A percentile compares a stretch with the other conserved stretches of the same genome.
Evolutionary conservation across 345 rosid genomes (phyloP).

Genomic region (Boechera retrofracta): DNA sequence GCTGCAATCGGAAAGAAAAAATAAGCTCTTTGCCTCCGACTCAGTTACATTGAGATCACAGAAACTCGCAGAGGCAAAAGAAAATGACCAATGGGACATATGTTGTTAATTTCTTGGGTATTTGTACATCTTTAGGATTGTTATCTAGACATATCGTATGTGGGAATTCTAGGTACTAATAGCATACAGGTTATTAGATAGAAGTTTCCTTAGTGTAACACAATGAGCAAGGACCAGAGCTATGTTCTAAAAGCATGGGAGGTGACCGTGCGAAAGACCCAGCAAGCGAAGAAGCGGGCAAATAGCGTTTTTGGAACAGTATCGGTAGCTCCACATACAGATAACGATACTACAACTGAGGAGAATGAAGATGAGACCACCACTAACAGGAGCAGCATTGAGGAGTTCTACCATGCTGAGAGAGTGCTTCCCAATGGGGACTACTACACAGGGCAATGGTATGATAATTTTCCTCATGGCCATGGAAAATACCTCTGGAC

Average conservation of each 20-base stretch:
- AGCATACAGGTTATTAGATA: slow-evolving; percentile 20
- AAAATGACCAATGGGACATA: slow-evolving; percentile 4
- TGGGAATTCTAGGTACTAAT: slow-evolving; percentile 2
- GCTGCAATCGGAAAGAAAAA: slow-evolving; percentile 22
- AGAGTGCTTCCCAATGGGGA: slow-evolving; percentile 84
- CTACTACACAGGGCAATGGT: slow-evolving; percentile 88
- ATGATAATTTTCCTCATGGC: slow-evolving; percentile 81
- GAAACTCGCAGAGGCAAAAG: slow-evolving; percentile 7
- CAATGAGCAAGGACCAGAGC: slow-evolving; percentile 72
- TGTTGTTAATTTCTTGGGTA: slow-evolving; percentile 29
- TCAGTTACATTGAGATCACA: not conserved
- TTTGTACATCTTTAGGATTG: slow-evolving; percentile 28
- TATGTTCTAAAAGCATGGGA: slow-evolving; percentile 89
- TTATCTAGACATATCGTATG: not conserved
- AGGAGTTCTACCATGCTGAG: slow-evolving; percentile 65
- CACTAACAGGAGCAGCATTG: slow-evolving; percentile 22
- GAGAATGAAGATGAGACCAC: slow-evolving; percentile 45
- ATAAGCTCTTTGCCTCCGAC: slow-evolving; percentile 34
- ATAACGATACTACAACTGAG: slow-evolving; percentile 48
- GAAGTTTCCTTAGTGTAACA: slow-evolving; percentile 18
- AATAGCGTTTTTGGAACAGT: slow-evolving; percentile 81
- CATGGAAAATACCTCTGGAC: slow-evolving; percentile 91
- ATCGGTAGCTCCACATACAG: slow-evolving; percentile 60
- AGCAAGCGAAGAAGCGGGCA: slow-evolving; percentile 88
- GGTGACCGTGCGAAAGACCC: slow-evolving; percentile 85